Conservation (phyloP, 805 yeast genomes). For the Tetrapisispora taiwanensis region DNA sequence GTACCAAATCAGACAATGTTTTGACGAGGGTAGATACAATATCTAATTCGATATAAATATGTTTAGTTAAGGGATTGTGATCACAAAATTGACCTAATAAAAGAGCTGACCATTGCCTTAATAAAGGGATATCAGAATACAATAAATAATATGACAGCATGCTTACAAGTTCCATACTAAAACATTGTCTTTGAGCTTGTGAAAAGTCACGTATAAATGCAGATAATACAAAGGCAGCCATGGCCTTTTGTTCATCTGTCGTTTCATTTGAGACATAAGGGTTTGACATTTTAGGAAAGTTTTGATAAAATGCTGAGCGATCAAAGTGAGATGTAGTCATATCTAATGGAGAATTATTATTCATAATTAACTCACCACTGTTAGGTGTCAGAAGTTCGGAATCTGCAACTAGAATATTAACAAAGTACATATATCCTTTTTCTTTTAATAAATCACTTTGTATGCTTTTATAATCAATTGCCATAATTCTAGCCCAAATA, state of each 20-base stretch:
- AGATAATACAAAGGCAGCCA: constrained; percentile 86
- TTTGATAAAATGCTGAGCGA: not conserved
- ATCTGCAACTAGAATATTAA: constrained; percentile 56
- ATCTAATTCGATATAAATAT: constrained; percentile 57
- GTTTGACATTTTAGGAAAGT: not conserved
- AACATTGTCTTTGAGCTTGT: constrained; percentile 71
- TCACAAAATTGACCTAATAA: constrained; percentile 69
- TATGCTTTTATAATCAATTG: constrained; percentile 81
- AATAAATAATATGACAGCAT: constrained; percentile 59
- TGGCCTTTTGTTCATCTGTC: constrained; percentile 82
- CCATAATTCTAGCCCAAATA: constrained; percentile 97
- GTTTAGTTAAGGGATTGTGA: constrained; percentile 63
- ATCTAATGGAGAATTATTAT: constrained; percentile 14
- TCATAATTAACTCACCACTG: constrained; percentile 11
- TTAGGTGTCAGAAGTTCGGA: constrained; percentile 8
- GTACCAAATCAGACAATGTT: constrained; percentile 77
- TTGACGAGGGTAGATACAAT: constrained; percentile 42
- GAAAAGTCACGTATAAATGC: constrained; percentile 73
- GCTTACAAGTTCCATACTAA: constrained; percentile 59
- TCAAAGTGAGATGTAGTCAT: constrained; percentile 12
- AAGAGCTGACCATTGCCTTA: constrained; percentile 88
- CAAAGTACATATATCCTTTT: constrained; percentile 79
- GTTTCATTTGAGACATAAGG: constrained; percentile 23
- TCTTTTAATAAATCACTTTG: constrained; percentile 90
- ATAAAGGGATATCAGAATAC: constrained; percentile 68